Percentiles rank a stretch among this genome's conserved stretches.
These are phyloP conservation scores for Podospora pseudocomata DNA, from an alignment of 495 filamentous ascomycete species.

Conservation along the genomic window DNA sequence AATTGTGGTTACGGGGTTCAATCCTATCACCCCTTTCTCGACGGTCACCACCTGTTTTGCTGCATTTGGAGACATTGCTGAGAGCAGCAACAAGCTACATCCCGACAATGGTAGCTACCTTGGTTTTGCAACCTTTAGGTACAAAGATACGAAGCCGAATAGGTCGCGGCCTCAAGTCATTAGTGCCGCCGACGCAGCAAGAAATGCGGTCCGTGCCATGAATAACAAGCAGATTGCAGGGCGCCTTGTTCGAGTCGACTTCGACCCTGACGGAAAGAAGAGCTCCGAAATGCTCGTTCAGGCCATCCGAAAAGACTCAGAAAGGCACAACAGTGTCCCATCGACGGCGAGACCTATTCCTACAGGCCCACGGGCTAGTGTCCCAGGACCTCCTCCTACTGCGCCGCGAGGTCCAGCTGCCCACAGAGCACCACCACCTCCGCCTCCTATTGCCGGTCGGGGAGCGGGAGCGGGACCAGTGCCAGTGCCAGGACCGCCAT, in stretches of 20 bases:
- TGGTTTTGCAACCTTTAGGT: constrained; percentile 86
- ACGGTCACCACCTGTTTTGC: constrained; percentile 79
- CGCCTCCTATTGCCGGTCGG: constrained; percentile 21
- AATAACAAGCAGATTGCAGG: constrained; percentile 68
- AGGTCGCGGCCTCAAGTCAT: constrained; percentile 46
- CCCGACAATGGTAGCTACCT: constrained; percentile 89
- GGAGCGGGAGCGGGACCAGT: constrained; percentile 31
- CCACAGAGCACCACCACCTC: constrained; percentile 38
- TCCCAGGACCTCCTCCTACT: constrained; percentile 66
- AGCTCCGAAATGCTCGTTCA: constrained; percentile 70
- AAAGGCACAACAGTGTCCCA: constrained; percentile 50
- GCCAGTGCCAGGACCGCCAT: not conserved
- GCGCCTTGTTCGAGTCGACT: constrained; percentile 70
- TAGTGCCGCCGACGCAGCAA: constrained; percentile 72
- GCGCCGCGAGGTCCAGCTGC: constrained; percentile 85
- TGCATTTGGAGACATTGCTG: constrained; percentile 81
- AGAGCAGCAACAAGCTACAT: constrained; percentile 85
- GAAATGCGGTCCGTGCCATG: constrained; percentile 66
- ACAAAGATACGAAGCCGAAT: constrained; percentile 64
- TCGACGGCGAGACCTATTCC: constrained; percentile 32
- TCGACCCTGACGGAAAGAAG: constrained; percentile 80
- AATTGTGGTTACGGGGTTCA: constrained; percentile 88
- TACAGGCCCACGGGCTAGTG: constrained; percentile 38
- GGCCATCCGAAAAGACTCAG: constrained; percentile 62
- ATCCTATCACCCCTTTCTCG: constrained; percentile 75